A percentile compares a stretch with the other conserved stretches of the same genome.
Evolutionary conservation across 192 early-diverging fungal species (phyloP).

Genomic region (Mortierella alpina): DNA sequence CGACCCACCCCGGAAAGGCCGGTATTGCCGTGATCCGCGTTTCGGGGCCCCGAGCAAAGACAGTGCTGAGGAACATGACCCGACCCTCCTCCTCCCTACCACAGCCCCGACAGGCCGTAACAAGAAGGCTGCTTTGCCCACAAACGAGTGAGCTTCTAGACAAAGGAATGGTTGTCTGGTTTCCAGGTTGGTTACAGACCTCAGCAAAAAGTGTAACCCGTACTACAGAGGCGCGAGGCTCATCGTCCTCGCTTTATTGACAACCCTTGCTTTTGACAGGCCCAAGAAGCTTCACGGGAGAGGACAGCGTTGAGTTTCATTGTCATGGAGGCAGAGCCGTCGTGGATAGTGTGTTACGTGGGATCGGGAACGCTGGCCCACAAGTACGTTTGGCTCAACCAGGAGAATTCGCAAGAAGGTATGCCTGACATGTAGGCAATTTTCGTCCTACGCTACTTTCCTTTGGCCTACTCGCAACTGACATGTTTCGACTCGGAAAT

Average conservation of each 20-base stretch:
- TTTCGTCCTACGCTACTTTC: neutral
- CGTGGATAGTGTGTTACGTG: conserved; percentile 63
- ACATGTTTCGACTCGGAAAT: neutral
- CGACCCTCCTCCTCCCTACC: conserved; percentile 19
- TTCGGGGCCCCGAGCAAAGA: conserved; percentile 66
- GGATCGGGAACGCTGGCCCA: conserved; percentile 55
- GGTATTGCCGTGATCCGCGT: conserved; percentile 83
- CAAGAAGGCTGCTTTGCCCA: conserved; percentile 59
- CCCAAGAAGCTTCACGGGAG: conserved; percentile 79
- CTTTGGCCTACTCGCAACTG: neutral
- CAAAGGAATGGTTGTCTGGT: conserved; percentile 67
- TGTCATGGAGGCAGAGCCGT: conserved; percentile 82
- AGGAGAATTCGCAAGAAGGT: conserved; percentile 82
- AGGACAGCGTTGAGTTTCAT: conserved; percentile 81
- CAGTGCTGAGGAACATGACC: conserved; percentile 51
- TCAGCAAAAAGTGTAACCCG: too few species aligned
- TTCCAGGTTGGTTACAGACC: conserved; percentile 55
- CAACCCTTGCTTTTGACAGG: conserved; percentile 25
- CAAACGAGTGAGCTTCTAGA: conserved; percentile 63
- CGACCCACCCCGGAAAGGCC: conserved; percentile 78
- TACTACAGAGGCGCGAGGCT: too few species aligned
- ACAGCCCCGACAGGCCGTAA: conserved; percentile 57
- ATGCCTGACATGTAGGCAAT: neutral
- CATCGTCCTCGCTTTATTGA: too few species aligned
- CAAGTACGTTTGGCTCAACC: conserved; percentile 74